Evolutionary conservation across 23 red algal genomes (phyloP).

Genomic region (Gracilaria gracilis): DNA sequence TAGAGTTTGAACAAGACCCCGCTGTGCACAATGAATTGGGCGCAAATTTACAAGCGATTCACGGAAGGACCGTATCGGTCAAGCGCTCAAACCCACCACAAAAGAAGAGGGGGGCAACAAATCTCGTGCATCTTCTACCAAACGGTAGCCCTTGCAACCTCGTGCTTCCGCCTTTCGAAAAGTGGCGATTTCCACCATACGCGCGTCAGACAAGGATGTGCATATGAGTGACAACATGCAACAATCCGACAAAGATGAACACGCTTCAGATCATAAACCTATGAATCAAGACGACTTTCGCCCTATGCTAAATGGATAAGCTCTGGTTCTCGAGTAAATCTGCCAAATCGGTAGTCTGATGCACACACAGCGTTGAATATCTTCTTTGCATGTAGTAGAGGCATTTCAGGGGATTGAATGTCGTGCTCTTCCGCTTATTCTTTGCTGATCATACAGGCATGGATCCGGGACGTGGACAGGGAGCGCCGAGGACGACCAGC

Average conservation of each 20-base stretch:
- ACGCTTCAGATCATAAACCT: not conserved
- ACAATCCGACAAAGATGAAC: not conserved
- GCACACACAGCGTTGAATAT: not conserved
- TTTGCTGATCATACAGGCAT: too few species aligned
- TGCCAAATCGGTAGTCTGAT: not conserved
- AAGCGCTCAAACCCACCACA: conserved; percentile 68
- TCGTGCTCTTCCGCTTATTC: conserved; percentile 77
- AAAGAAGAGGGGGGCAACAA: conserved; percentile 9
- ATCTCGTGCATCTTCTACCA: conserved; percentile 13
- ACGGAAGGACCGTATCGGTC: conserved; percentile 68
- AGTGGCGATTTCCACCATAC: not conserved
- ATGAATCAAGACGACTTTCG: conserved; percentile 66
- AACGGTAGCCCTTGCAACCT: not conserved
- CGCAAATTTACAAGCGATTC: conserved; percentile 38
- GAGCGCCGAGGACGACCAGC: too few species aligned
- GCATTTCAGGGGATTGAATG: conserved; percentile 87
- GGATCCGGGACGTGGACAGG: too few species aligned
- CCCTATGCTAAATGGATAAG: conserved; percentile 42
- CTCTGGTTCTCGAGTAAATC: not conserved
- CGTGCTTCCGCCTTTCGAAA: not conserved
- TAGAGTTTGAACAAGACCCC: conserved; percentile 57
- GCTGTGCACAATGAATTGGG: conserved; percentile 23
- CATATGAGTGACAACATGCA: not conserved
- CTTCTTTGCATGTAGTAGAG: conserved; percentile 88
- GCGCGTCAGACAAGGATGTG: not conserved